A percentile compares a stretch with the other conserved stretches of the same genome.
These are phyloP conservation scores for Citrus reticulata DNA, from an alignment of 345 rosid species.

Conservation along the genomic window DNA sequence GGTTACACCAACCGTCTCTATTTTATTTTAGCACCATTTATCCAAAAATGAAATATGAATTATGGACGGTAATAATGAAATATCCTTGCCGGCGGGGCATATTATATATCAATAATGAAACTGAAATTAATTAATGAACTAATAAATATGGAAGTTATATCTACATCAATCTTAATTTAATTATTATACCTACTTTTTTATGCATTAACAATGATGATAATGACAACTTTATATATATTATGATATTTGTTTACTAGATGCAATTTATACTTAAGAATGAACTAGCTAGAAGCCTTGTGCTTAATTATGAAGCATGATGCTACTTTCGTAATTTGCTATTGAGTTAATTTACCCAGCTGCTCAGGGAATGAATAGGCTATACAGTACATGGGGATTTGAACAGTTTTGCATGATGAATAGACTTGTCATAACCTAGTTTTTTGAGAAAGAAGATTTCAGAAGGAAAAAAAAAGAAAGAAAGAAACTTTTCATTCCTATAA, in stretches of 20 bases:
- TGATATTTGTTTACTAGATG: neutral
- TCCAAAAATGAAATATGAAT: neutral
- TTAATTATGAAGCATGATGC: neutral
- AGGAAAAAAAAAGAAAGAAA: neutral
- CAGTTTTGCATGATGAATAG: neutral
- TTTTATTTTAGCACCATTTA: neutral
- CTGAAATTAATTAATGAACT: conserved; percentile 3
- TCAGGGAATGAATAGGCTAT: neutral
- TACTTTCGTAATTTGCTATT: neutral
- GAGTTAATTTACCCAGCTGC: neutral
- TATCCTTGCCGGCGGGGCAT: too few relatives aligned
- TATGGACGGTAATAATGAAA: neutral
- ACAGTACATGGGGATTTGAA: neutral
- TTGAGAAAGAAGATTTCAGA: neutral
- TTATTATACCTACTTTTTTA: neutral
- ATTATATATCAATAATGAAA: neutral
- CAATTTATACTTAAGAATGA: neutral
- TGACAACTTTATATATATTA: neutral
- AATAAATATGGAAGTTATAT: conserved; percentile 14
- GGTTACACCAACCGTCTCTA: neutral
- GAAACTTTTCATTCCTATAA: neutral
- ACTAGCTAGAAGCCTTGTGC: neutral
- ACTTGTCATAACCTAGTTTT: neutral
- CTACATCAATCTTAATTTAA: neutral
- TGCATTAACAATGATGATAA: conserved; percentile 3